phyloP scores from a whole-genome alignment of 139 green algal genomes.

The Auxenochlorella protothecoides region DNA sequence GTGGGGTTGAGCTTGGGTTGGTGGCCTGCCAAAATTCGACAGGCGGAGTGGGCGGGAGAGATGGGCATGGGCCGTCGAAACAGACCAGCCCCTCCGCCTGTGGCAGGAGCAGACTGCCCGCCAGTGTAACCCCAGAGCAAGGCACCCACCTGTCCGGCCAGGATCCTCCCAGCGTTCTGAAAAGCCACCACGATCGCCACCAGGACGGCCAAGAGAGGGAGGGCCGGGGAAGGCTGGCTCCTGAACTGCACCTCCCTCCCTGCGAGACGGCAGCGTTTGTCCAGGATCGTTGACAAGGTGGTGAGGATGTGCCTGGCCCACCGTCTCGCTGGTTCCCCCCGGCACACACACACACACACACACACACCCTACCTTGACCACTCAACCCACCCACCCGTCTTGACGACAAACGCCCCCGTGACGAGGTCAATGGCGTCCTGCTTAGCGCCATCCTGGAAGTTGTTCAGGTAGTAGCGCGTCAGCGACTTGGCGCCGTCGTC shows the following conservation, averaged over 20 bases:
- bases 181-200: slow-evolving; percentile 2
- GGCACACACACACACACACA: background rate
- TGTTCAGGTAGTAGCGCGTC: slow-evolving; percentile 82
- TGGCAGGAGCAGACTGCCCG: background rate
- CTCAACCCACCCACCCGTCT: slow-evolving; percentile 1
- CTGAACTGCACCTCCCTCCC: slow-evolving; percentile 18
- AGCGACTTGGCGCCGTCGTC: slow-evolving; percentile 74
- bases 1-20: no score
- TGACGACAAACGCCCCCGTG: slow-evolving; percentile 39
- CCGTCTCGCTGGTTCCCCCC: background rate
- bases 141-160: no score
- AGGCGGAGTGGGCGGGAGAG: background rate
- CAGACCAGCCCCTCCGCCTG: background rate
- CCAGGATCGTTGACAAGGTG: background rate
- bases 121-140: no score
- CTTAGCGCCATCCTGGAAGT: slow-evolving; percentile 78
- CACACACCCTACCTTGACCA: background rate
- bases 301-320: background rate
- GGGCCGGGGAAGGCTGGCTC: slow-evolving; percentile 26
- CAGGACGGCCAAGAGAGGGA: slow-evolving; percentile 12
- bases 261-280: background rate
- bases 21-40: no score
- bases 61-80: background rate
- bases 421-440: slow-evolving; percentile 79
- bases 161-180: background rate